Base-by-base conservation (phyloP, 2,329 filamentous ascomycete species). In the Penicillium vulpinum region DNA sequence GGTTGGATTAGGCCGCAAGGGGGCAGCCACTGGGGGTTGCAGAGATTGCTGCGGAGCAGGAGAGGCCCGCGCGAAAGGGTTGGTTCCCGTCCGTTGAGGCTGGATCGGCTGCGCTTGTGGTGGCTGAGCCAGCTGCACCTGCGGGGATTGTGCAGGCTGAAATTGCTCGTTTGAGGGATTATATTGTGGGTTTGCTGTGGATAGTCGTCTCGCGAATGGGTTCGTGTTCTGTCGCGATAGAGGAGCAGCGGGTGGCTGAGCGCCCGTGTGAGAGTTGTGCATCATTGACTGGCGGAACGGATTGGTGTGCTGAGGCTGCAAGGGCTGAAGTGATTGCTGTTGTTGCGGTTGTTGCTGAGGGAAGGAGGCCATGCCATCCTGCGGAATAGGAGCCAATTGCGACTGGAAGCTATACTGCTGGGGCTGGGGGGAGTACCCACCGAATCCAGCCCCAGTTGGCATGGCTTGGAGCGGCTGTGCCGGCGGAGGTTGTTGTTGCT, bases 251-350 rank as follows among this genome's bases (percentile, higher is more conserved):
- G 80, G 70, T 29, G 78, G 73, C 59, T 78, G 70, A 57, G 79
- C 73, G 51, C 83, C 83, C 8, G 85, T 85, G 21, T 77, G 75
- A 59, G 68, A 77, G 69, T 59, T 66, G 47, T 70, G 45, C 77
- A 96, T 80, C 87, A 93, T 93, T 1, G 93, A 97, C 70, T 92
- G 89, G 40, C 94, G 85, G 84, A 99, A 99, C 0, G 94, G 94
- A 71, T 99, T 99, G 8, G 92, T 96, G 54, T 58, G 52, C 66
- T 87, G 84, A 21, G 68, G 70, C 57, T 73, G 72, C 49, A 67
- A 65, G 46, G 65, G 75, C 65, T 60, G 73, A 52, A 62, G 72
- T 67, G 54, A 66, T 67, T 61, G 74, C 69, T 52, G 43, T 21
- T 52, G 31, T 35, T 35, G 76, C 55, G 70, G 65, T 69, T 75